Conservation (phyloP, 805 yeast genomes). For the Teunomyces lycoperdinae region DNA sequence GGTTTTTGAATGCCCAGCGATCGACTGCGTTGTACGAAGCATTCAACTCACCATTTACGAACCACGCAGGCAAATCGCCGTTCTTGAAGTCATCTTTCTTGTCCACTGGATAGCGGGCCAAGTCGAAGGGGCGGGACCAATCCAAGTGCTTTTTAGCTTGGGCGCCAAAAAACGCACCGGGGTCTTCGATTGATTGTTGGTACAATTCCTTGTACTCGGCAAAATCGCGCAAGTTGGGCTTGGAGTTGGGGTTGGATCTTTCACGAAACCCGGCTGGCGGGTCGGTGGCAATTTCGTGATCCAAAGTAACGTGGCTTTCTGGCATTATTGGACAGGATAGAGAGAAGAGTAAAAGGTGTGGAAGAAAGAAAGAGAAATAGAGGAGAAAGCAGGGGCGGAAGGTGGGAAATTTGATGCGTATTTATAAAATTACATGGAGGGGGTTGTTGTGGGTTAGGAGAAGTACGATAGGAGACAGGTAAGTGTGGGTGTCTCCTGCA, state of each 20-base stretch:
- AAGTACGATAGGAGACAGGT: background rate
- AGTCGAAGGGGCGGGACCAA: slow-evolving; percentile 54
- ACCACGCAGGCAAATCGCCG: slow-evolving; percentile 81
- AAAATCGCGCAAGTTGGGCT: slow-evolving; percentile 47
- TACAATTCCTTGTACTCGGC: slow-evolving; percentile 51
- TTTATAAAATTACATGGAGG: background rate
- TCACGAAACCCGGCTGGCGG: slow-evolving; percentile 42
- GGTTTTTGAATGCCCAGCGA: slow-evolving; percentile 86
- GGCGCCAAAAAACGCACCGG: slow-evolving; percentile 53
- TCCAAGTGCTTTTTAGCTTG: slow-evolving; percentile 47
- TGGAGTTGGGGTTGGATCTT: slow-evolving; percentile 38
- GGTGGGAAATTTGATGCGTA: too few species aligned
- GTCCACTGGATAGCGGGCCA: slow-evolving; percentile 44
- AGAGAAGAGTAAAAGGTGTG: background rate
- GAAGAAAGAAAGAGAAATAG: background rate
- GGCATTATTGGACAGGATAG: slow-evolving; percentile 2
- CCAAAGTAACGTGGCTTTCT: slow-evolving; percentile 26
- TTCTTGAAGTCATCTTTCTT: slow-evolving; percentile 47
- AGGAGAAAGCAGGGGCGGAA: background rate
- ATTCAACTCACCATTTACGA: slow-evolving; percentile 86
- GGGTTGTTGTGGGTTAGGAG: background rate
- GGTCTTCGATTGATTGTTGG: slow-evolving; percentile 55
- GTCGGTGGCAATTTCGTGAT: slow-evolving; percentile 27
- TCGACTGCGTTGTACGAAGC: slow-evolving; percentile 94
- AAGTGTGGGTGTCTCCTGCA: background rate